Evolutionary conservation across 2,329 filamentous ascomycete genomes (phyloP).

Genomic region (Exophiala xenobiotica): DNA sequence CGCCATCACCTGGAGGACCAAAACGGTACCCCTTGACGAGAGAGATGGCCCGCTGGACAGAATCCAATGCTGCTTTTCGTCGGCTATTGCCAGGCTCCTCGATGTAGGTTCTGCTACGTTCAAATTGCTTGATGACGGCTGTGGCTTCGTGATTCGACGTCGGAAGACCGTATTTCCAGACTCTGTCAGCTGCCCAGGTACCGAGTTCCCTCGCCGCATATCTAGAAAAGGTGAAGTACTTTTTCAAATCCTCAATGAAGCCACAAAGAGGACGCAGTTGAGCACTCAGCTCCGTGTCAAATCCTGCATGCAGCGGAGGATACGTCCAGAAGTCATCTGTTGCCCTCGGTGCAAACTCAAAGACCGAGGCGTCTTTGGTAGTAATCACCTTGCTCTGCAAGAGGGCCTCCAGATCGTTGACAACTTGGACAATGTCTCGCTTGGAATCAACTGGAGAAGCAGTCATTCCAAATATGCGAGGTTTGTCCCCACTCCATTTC

Average conservation of each 20-base stretch:
- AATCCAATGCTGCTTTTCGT: constrained; percentile 13
- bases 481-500: constrained; percentile 51
- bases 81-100: constrained; percentile 11
- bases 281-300: constrained; percentile 65
- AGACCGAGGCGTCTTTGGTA: constrained; percentile 58
- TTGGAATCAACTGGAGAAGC: constrained; percentile 89
- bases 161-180: constrained; percentile 70
- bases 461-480: constrained; percentile 92
- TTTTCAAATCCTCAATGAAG: constrained; percentile 53
- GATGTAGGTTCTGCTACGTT: constrained; percentile 16
- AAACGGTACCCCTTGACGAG: constrained; percentile 25
- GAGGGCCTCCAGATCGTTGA: constrained; percentile 67
- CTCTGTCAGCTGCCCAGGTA: constrained; percentile 77
- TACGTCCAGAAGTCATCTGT: constrained; percentile 59
- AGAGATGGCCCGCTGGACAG: constrained; percentile 15
- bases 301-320: constrained; percentile 52
- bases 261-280: constrained; percentile 55
- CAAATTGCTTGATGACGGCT: constrained; percentile 16
- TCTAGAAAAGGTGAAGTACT: constrained; percentile 60
- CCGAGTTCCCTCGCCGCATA: constrained; percentile 68
- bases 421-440: constrained; percentile 68
- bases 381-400: constrained; percentile 84
- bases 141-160: constrained; percentile 18
- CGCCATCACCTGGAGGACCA: constrained; percentile 3
- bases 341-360: constrained; percentile 60